phyloP scores from a whole-genome alignment of 139 green algal species.

The Chlamydomonas schloesseri region DNA sequence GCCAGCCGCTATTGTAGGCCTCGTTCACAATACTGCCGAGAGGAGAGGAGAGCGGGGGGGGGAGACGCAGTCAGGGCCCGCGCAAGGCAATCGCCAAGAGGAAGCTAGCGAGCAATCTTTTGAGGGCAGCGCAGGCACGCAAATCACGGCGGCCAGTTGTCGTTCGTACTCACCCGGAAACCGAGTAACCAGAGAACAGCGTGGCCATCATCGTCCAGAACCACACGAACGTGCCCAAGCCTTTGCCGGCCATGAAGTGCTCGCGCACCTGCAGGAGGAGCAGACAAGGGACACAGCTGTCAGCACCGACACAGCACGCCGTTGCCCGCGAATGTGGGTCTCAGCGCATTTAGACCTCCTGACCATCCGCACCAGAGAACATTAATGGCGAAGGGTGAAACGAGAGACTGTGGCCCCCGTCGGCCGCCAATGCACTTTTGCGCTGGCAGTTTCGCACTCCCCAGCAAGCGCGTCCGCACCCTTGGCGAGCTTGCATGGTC shows the following conservation, averaged over 20 bases:
- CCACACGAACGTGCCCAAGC: slow-evolving; percentile 54
- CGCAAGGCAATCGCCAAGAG: neutral
- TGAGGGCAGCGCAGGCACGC: no score
- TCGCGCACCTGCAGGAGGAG: slow-evolving; percentile 44
- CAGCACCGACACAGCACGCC: neutral
- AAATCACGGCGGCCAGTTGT: no score
- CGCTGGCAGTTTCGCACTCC: no score
- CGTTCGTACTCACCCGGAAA: slow-evolving; percentile 47
- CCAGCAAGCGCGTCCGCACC: neutral
- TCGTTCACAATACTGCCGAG: slow-evolving; percentile 59
- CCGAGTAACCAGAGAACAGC: slow-evolving; percentile 63
- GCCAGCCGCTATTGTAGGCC: slow-evolving; percentile 55
- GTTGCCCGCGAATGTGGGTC: neutral
- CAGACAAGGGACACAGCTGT: neutral
- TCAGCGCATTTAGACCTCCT: neutral
- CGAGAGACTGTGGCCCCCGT: no score
- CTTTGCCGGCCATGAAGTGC: slow-evolving; percentile 57
- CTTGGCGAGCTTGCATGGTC: no score
- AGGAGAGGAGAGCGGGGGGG: neutral
- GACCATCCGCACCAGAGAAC: no score
- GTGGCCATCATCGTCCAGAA: slow-evolving; percentile 67
- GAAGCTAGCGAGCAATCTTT: neutral
- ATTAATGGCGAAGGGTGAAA: no score
- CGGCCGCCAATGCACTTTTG: neutral
- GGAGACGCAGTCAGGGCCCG: no score